Percentiles rank a stretch among this genome's conserved stretches.
These are phyloP conservation scores for Euphorbia celastroides DNA, from an alignment of 441 rosid species.

Conservation along the genomic window DNA sequence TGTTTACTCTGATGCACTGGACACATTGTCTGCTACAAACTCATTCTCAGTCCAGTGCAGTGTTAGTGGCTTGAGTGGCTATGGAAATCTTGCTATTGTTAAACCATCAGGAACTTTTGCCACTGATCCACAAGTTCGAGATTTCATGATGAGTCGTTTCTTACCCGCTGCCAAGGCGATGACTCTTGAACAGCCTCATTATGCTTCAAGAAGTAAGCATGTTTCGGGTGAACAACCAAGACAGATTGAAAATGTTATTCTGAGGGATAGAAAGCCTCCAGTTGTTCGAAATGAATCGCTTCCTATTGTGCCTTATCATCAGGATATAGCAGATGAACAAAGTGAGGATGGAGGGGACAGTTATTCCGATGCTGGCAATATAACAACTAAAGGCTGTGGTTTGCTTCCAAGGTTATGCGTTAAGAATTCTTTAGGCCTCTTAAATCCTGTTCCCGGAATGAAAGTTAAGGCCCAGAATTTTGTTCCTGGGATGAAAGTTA, in stretches of 20 bases:
- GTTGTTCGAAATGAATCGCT: slow-evolving; percentile 17
- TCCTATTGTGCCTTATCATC: slow-evolving; percentile 26
- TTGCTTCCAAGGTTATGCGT: slow-evolving; percentile 66
- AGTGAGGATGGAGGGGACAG: slow-evolving; percentile 43
- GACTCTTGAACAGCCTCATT: slow-evolving; percentile 58
- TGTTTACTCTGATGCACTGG: slow-evolving; percentile 61
- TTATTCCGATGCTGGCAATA: slow-evolving; percentile 27
- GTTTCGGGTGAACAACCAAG: slow-evolving; percentile 35
- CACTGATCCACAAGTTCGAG: slow-evolving; percentile 47
- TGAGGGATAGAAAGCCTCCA: slow-evolving; percentile 33
- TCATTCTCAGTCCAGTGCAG: slow-evolving; percentile 67
- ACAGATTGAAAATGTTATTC: slow-evolving; percentile 34
- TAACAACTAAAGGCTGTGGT: slow-evolving; percentile 67
- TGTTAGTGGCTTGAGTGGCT: slow-evolving; percentile 49
- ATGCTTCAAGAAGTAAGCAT: slow-evolving; percentile 59
- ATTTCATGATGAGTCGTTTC: slow-evolving; percentile 92
- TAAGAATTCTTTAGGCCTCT: slow-evolving; percentile 50
- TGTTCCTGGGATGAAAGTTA: slow-evolving; percentile 46
- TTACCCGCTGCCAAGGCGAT: slow-evolving; percentile 98
- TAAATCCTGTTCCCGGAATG: slow-evolving; percentile 57
- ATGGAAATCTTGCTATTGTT: slow-evolving; percentile 28
- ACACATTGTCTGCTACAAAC: slow-evolving; percentile 38
- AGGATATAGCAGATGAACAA: slow-evolving; percentile 36
- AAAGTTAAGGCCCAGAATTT: slow-evolving; percentile 48
- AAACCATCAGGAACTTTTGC: slow-evolving; percentile 47